Evolutionary conservation across 371 early-diverging fungal species (phyloP).

Genomic region (Apophysomyces elegans): DNA sequence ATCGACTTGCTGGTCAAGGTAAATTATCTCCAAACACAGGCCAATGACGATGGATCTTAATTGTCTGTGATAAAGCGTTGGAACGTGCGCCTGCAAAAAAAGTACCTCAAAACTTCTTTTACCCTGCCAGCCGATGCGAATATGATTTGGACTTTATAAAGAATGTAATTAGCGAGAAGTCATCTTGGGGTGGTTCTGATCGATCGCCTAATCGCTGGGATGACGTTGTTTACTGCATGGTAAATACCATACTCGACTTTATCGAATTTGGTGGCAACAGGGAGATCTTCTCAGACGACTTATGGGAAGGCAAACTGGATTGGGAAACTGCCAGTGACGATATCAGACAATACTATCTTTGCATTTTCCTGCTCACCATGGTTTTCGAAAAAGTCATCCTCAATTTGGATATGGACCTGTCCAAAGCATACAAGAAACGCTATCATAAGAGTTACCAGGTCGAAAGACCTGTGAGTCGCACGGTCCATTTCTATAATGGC

Average conservation of each 20-base stretch:
- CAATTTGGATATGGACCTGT: slow-evolving; percentile 18
- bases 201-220: slow-evolving; percentile 16
- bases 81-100: neutral
- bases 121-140: slow-evolving; percentile 9
- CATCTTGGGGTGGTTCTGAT: slow-evolving; percentile 15
- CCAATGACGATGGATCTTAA: no score
- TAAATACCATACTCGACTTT: slow-evolving; percentile 16
- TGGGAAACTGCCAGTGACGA: slow-evolving; percentile 4
- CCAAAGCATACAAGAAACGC: slow-evolving; percentile 4
- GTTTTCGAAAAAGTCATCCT: slow-evolving; percentile 18
- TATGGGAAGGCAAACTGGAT: slow-evolving; percentile 6
- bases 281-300: neutral
- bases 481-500: no score
- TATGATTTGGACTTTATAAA: slow-evolving; percentile 6
- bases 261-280: slow-evolving; percentile 7
- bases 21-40: neutral
- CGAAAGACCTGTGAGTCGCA: no score
- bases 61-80: neutral
- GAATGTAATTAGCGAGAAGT: slow-evolving; percentile 2
- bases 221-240: slow-evolving; percentile 13
- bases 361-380: slow-evolving; percentile 4
- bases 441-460: slow-evolving; percentile 12
- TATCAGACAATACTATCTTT: slow-evolving; percentile 17
- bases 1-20: slow-evolving; percentile 17
- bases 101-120: neutral